Conservation (phyloP, 768 basidiomycete genomes). For the Hortiboletus campestris region DNA sequence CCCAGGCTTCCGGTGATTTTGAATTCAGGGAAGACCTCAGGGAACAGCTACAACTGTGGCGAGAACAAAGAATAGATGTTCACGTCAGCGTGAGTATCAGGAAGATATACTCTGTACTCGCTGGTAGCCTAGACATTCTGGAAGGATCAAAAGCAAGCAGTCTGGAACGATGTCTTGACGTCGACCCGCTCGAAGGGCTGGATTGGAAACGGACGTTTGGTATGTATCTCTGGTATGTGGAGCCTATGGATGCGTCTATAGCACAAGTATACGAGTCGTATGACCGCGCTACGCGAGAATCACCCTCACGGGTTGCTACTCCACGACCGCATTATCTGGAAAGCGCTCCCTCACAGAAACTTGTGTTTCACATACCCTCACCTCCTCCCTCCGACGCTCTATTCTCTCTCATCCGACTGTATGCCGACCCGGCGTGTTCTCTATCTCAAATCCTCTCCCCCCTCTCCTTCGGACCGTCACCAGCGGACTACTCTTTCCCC, state of each 20-base stretch:
- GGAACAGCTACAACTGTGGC: slow-evolving; percentile 82
- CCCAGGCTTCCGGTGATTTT: slow-evolving; percentile 80
- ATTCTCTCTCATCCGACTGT: slow-evolving; percentile 77
- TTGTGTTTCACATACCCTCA: slow-evolving; percentile 43
- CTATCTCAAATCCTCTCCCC: slow-evolving; percentile 70
- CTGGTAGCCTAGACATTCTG: slow-evolving; percentile 66
- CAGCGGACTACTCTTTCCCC: slow-evolving; percentile 76
- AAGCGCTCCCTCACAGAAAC: slow-evolving; percentile 18
- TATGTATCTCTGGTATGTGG: slow-evolving; percentile 85
- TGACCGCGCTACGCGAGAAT: slow-evolving; percentile 40
- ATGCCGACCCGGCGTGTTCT: slow-evolving; percentile 68
- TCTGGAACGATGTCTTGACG: slow-evolving; percentile 50
- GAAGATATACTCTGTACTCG: slow-evolving; percentile 80
- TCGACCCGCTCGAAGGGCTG: slow-evolving; percentile 66
- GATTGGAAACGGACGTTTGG: slow-evolving; percentile 97
- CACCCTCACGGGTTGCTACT: slow-evolving; percentile 42
- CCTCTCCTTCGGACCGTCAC: slow-evolving; percentile 69
- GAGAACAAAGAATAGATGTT: slow-evolving; percentile 66
- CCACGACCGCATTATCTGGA: slow-evolving; percentile 63
- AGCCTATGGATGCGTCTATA: slow-evolving; percentile 67
- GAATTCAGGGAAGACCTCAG: slow-evolving; percentile 70
- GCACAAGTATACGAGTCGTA: slow-evolving; percentile 67
- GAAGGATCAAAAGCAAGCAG: slow-evolving; percentile 53
- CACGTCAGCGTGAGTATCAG: slow-evolving; percentile 67
- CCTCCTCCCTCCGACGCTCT: slow-evolving; percentile 65